Evolutionary conservation across 1,284 basidiomycete species (phyloP).

Genomic region (Moesziomyces globuligerus): DNA sequence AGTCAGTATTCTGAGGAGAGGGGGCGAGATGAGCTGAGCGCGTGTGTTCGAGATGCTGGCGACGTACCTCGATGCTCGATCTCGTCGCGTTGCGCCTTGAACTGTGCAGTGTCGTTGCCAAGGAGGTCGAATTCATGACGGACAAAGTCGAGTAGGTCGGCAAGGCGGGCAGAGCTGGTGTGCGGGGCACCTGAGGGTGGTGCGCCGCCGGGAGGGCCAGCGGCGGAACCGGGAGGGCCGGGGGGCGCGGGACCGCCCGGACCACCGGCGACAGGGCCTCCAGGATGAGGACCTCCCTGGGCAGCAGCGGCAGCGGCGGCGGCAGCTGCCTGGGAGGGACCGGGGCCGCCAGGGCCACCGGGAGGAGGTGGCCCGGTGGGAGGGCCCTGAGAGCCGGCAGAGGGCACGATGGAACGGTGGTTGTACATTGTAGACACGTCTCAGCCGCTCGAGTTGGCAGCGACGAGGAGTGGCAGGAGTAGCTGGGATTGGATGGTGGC

Average conservation of each 20-base stretch:
- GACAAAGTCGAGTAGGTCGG: conserved; percentile 84
- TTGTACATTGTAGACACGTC: conserved; percentile 37
- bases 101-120: conserved; percentile 75
- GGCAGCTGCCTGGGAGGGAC: conserved; percentile 41
- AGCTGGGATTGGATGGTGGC: no score
- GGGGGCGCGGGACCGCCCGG: conserved; percentile 32
- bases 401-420: conserved; percentile 47
- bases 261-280: conserved; percentile 36
- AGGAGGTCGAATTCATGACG: conserved; percentile 86
- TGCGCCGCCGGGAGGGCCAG: conserved; percentile 39
- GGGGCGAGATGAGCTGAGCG: neutral
- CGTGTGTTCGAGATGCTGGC: no score
- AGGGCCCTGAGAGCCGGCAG: conserved; percentile 37
- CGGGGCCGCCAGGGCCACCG: conserved; percentile 29
- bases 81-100: conserved; percentile 85
- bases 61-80: conserved; percentile 83
- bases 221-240: conserved; percentile 34
- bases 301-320: conserved; percentile 41
- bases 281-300: conserved; percentile 38
- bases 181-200: conserved; percentile 42
- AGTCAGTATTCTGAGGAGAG: neutral
- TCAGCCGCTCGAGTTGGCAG: neutral
- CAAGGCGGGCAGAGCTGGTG: conserved; percentile 71
- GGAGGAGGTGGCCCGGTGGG: conserved; percentile 40
- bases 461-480: no score